Evolutionary conservation across 257 asterid genomes (phyloP).

Genomic region (Scutellaria galericulata): DNA sequence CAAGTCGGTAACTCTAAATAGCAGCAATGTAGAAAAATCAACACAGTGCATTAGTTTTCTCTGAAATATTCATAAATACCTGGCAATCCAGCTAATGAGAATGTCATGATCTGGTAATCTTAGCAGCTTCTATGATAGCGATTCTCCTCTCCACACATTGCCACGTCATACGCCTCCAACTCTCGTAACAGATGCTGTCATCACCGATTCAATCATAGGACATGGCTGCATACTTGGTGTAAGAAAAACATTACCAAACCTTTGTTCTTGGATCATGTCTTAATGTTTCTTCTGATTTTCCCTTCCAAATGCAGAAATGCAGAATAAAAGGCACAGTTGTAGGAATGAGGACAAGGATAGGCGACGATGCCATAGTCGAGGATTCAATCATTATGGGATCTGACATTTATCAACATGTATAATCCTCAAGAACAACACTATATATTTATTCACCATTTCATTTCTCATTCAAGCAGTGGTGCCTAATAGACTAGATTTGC

Average conservation of each 20-base stretch:
- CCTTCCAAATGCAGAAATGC: slow-evolving; percentile 62
- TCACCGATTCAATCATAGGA: slow-evolving; percentile 74
- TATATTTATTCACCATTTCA: not conserved
- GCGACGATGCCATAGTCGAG: slow-evolving; percentile 66
- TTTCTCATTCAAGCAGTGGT: not conserved
- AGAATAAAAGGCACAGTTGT: slow-evolving; percentile 71
- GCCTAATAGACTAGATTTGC: slow-evolving; percentile 38
- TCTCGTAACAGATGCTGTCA: slow-evolving; percentile 67
- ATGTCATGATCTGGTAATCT: slow-evolving; percentile 28
- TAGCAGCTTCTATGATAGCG: slow-evolving; percentile 66
- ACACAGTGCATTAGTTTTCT: not conserved
- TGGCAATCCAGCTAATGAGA: not conserved
- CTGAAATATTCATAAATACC: not conserved
- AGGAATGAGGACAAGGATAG: slow-evolving; percentile 77
- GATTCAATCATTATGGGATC: slow-evolving; percentile 86
- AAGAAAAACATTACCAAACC: slow-evolving; percentile 34
- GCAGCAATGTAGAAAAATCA: not conserved
- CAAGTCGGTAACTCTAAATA: slow-evolving; percentile 48
- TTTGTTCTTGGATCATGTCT: not conserved
- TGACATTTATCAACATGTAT: slow-evolving; percentile 70
- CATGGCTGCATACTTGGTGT: slow-evolving; percentile 84
- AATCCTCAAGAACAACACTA: slow-evolving; percentile 1
- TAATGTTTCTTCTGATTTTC: not conserved
- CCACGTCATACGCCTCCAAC: slow-evolving; percentile 95
- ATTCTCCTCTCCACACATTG: slow-evolving; percentile 73